These are phyloP conservation scores for Prunus fruticosa DNA, from an alignment of 306 rosid species.

Conservation along the genomic window DNA sequence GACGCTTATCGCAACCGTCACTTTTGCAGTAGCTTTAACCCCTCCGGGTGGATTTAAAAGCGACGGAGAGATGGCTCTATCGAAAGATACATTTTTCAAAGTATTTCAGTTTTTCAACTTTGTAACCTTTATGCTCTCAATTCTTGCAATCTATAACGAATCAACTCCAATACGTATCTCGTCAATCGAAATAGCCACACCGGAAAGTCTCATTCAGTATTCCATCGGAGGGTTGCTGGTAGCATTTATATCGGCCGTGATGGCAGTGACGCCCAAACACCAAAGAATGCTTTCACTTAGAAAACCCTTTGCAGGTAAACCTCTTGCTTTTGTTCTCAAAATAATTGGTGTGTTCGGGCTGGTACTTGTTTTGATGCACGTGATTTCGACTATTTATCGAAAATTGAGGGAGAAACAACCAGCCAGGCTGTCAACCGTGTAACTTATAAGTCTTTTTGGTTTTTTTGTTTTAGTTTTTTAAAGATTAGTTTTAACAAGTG, in stretches of 20 bases:
- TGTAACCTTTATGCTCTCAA: neutral
- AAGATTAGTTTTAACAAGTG: too few species aligned
- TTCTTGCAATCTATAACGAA: neutral
- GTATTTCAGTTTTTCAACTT: neutral
- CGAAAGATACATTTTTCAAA: neutral
- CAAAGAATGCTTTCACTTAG: too few species aligned
- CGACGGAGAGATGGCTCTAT: neutral
- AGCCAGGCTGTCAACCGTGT: too few species aligned
- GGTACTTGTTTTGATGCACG: too few species aligned
- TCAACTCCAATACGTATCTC: neutral
- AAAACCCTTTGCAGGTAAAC: too few species aligned
- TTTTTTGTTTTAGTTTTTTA: too few species aligned
- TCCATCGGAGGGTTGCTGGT: neutral
- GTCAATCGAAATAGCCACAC: neutral
- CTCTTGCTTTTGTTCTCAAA: too few species aligned
- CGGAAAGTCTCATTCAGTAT: slow-evolving; percentile 1
- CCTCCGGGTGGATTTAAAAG: neutral
- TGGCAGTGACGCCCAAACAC: neutral
- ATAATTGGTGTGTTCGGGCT: too few species aligned
- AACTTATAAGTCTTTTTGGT: too few species aligned
- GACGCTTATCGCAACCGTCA: neutral
- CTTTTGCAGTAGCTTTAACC: slow-evolving; percentile 1
- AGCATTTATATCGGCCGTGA: neutral
- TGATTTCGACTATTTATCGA: too few species aligned
- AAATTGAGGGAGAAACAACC: too few species aligned